phyloP scores from a whole-genome alignment of 2,329 filamentous ascomycete species.

The Fusarium sarcochroum region DNA sequence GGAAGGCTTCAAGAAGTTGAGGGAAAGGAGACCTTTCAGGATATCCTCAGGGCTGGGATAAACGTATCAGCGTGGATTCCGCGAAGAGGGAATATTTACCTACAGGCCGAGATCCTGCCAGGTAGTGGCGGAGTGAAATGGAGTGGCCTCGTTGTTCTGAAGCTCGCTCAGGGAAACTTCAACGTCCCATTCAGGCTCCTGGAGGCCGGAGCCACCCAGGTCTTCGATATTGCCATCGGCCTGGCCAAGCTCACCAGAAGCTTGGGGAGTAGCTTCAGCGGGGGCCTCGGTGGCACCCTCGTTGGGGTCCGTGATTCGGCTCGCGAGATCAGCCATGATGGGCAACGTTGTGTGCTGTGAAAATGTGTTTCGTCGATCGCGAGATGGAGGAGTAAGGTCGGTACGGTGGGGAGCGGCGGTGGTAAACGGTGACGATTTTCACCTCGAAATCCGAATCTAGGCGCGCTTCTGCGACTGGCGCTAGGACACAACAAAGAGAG shows the following conservation, averaged over 20 bases:
- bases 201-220: conserved; percentile 66
- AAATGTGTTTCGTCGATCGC: conserved; percentile 13
- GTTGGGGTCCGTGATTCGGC: conserved; percentile 64
- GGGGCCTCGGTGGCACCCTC: conserved; percentile 45
- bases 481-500: conserved; percentile 12
- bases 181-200: conserved; percentile 87
- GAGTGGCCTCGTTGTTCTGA: conserved; percentile 87
- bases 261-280: conserved; percentile 33
- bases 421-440: conserved; percentile 36
- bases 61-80: conserved; percentile 13
- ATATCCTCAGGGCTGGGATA: conserved; percentile 65
- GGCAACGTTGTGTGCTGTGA: conserved; percentile 5
- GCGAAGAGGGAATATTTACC: conserved; percentile 23
- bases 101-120: conserved; percentile 92
- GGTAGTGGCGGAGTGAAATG: conserved; percentile 84
- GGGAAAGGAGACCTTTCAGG: conserved; percentile 80
- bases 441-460: conserved; percentile 28
- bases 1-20: conserved; percentile 94
- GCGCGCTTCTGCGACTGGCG: conserved; percentile 18
- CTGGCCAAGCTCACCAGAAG: conserved; percentile 52
- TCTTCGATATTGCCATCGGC: conserved; percentile 55
- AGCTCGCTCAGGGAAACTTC: conserved; percentile 93
- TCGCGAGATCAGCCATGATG: conserved; percentile 65
- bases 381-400: conserved; percentile 29
- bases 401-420: conserved; percentile 28